A percentile compares a stretch with the other conserved stretches of the same genome.
phyloP scores from a whole-genome alignment of 2,329 filamentous ascomycete species.

The Fusarium ramigenum region DNA sequence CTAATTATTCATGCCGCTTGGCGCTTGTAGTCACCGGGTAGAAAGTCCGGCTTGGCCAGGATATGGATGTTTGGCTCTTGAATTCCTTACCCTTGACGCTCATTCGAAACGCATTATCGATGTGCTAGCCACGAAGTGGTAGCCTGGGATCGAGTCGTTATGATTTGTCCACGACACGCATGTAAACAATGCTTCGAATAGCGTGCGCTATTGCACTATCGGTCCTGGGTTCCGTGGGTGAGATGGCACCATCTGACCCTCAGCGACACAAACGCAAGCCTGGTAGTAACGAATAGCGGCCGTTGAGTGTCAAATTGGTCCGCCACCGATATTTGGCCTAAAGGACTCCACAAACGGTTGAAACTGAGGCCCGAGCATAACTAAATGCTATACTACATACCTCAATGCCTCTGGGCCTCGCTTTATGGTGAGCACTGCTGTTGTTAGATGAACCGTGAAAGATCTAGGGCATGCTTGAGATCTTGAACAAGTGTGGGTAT shows the following conservation, averaged over 20 bases:
- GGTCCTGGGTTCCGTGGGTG: not conserved
- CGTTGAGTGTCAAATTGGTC: slow-evolving; percentile 19
- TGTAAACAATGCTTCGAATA: slow-evolving; percentile 1
- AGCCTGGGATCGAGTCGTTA: slow-evolving; percentile 8
- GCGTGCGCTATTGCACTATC: not conserved
- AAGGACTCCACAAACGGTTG: not conserved
- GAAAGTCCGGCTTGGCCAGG: slow-evolving; percentile 21
- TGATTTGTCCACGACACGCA: slow-evolving; percentile 17
- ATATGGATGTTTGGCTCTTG: not conserved
- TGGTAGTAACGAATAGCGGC: slow-evolving; percentile 20
- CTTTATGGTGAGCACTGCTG: not conserved
- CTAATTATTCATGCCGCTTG: slow-evolving; percentile 7
- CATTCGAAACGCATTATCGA: not conserved
- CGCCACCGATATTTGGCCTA: not conserved
- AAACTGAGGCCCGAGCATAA: not conserved
- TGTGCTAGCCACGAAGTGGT: slow-evolving; percentile 18
- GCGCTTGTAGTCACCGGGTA: slow-evolving; percentile 15
- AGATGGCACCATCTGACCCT: slow-evolving; percentile 2
- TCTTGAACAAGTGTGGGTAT: slow-evolving; percentile 36
- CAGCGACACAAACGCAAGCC: not conserved
- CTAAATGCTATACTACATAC: not conserved
- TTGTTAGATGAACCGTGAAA: not conserved
- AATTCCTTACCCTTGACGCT: not conserved
- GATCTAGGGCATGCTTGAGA: not conserved
- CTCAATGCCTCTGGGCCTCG: not conserved